Evolutionary conservation across 169 alveolate genomes (phyloP).

Genomic region (Cryptosporidium tyzzeri): DNA sequence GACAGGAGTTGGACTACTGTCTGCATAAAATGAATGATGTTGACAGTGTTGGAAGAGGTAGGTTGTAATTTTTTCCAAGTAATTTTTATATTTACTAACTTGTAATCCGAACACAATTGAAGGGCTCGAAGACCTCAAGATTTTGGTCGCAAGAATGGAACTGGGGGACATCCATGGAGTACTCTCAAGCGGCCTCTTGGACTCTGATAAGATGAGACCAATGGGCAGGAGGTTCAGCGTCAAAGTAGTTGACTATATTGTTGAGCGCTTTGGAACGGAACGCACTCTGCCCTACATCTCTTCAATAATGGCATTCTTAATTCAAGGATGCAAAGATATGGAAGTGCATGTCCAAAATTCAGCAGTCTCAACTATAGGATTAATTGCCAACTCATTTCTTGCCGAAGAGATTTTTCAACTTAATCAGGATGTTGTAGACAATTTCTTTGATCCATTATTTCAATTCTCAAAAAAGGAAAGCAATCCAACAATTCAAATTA

Average conservation of each 20-base stretch:
- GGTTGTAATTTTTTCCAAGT: slow-evolving; percentile 6
- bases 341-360: slow-evolving; percentile 74
- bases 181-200: slow-evolving; percentile 64
- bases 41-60: slow-evolving; percentile 74
- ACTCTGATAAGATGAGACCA: slow-evolving; percentile 71
- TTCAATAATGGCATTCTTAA: slow-evolving; percentile 29
- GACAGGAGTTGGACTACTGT: slow-evolving; percentile 70
- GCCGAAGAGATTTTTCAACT: slow-evolving; percentile 58
- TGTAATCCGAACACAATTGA: neutral
- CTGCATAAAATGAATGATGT: slow-evolving; percentile 73
- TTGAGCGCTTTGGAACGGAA: slow-evolving; percentile 59
- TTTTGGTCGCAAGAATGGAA: slow-evolving; percentile 40
- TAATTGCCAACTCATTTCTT: slow-evolving; percentile 17
- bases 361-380: slow-evolving; percentile 49
- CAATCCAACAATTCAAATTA: slow-evolving; percentile 48
- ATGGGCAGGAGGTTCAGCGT: slow-evolving; percentile 73
- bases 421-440: slow-evolving; percentile 52
- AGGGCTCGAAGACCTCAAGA: slow-evolving; percentile 68
- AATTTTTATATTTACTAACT: neutral
- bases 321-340: slow-evolving; percentile 53
- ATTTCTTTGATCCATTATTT: slow-evolving; percentile 65
- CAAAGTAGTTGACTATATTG: slow-evolving; percentile 56
- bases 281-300: slow-evolving; percentile 21
- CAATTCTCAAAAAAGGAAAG: slow-evolving; percentile 36
- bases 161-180: slow-evolving; percentile 59